phyloP scores from a whole-genome alignment of 2,329 filamentous ascomycete genomes.

The Ramichloridium luteum region DNA sequence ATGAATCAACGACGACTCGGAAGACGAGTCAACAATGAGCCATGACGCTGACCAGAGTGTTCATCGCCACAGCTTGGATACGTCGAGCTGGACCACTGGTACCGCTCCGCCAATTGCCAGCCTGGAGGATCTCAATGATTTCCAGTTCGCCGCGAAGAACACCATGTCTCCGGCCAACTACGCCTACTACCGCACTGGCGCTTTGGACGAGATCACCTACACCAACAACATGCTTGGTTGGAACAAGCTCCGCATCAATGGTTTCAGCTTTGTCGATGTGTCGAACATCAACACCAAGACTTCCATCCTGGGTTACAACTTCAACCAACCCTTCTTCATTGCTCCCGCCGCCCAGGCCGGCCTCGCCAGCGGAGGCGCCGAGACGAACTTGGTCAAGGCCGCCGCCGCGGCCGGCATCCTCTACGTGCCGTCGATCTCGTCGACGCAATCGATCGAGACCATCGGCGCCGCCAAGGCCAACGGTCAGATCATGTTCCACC shows the following conservation, averaged over 20 bases:
- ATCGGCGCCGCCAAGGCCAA: constrained; percentile 21
- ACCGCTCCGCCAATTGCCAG: constrained; percentile 16
- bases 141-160: constrained; percentile 31
- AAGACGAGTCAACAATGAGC: neutral
- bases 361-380: constrained; percentile 63
- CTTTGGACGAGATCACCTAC: constrained; percentile 21
- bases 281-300: constrained; percentile 35
- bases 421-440: constrained; percentile 35
- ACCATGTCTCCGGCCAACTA: constrained; percentile 34
- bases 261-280: constrained; percentile 17
- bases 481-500: constrained; percentile 29
- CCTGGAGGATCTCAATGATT: constrained; percentile 18
- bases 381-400: constrained; percentile 33
- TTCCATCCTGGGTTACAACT: constrained; percentile 78
- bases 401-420: constrained; percentile 39
- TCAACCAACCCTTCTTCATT: constrained; percentile 79
- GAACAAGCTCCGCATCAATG: constrained; percentile 18
- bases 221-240: constrained; percentile 18
- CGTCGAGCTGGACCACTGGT: constrained; percentile 16
- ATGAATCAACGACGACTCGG: too few relatives aligned
- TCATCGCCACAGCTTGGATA: constrained; percentile 12
- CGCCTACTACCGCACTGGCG: constrained; percentile 20
- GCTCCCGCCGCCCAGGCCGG: constrained; percentile 90
- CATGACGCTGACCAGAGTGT: neutral
- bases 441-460: constrained; percentile 23